A percentile compares a stretch with the other conserved stretches of the same genome.
phyloP scores from a whole-genome alignment of 2,329 filamentous ascomycete genomes.

The Aspergillus sojae region DNA sequence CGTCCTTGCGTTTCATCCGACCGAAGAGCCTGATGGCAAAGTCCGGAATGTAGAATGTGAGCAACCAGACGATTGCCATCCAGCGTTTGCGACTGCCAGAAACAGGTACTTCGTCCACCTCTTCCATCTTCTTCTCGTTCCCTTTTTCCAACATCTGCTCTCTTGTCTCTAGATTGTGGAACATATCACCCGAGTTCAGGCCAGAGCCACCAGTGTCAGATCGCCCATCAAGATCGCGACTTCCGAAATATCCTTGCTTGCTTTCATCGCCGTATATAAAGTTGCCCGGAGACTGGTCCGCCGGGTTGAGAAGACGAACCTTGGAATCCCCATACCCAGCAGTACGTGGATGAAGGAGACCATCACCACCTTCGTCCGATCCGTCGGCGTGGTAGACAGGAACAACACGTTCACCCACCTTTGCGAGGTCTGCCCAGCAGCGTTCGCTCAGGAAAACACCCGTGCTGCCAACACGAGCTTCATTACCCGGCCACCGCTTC shows the following conservation, averaged over 20 bases:
- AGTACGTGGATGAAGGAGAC: conserved; percentile 55
- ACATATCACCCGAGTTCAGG: conserved; percentile 93
- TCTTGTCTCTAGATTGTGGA: conserved; percentile 90
- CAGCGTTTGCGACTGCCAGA: conserved; percentile 85
- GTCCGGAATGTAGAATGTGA: conserved; percentile 89
- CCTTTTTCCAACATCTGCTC: conserved; percentile 95
- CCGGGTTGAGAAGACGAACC: conserved; percentile 55
- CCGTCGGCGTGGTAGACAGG: conserved; percentile 64
- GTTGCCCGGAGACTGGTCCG: conserved; percentile 56
- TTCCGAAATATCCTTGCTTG: conserved; percentile 77
- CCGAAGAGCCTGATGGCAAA: conserved; percentile 76
- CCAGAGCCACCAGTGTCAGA: conserved; percentile 93
- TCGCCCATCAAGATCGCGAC: conserved; percentile 75
- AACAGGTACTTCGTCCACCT: conserved; percentile 81
- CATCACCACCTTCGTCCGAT: conserved; percentile 57
- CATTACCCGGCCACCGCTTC: conserved; percentile 88
- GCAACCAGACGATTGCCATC: conserved; percentile 77
- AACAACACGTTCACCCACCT: conserved; percentile 65
- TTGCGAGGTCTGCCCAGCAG: conserved; percentile 90
- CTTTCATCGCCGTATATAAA: conserved; percentile 75
- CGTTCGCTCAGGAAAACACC: conserved; percentile 94
- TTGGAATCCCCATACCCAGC: conserved; percentile 53
- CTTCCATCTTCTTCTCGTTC: conserved; percentile 84
- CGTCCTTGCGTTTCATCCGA: conserved; percentile 87
- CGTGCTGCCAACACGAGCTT: conserved; percentile 86